These are phyloP conservation scores for Davidsoniella australis DNA, from an alignment of 2,329 filamentous ascomycete species.

Conservation along the genomic window DNA sequence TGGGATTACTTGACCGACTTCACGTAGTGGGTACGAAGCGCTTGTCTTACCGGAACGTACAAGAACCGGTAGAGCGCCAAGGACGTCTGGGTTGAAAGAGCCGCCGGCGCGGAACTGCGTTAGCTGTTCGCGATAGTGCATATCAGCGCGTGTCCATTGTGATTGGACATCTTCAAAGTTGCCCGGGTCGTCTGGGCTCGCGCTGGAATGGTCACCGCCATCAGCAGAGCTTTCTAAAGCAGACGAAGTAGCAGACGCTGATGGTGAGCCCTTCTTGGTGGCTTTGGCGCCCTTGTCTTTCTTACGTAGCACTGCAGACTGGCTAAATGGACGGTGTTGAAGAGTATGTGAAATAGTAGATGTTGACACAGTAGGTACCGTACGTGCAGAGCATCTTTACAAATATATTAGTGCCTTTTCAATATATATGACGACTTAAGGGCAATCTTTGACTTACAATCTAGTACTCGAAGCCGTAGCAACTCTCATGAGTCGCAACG, in stretches of 20 bases:
- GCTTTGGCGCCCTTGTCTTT: constrained; percentile 18
- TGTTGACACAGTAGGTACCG: background rate
- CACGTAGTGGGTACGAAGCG: constrained; percentile 30
- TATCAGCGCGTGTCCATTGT: constrained; percentile 25
- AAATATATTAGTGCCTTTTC: background rate
- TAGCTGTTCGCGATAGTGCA: constrained; percentile 25
- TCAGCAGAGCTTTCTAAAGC: constrained; percentile 15
- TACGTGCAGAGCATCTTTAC: background rate
- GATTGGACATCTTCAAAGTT: constrained; percentile 31
- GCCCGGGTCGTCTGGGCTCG: constrained; percentile 28
- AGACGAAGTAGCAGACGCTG: constrained; percentile 14
- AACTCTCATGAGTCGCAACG: background rate
- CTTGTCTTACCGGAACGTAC: constrained; percentile 15
- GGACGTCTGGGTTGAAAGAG: constrained; percentile 32
- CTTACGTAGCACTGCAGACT: constrained; percentile 19
- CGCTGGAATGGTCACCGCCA: constrained; percentile 16
- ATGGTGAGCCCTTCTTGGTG: constrained; percentile 13
- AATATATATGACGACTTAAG: background rate
- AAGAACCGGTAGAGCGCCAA: constrained; percentile 29
- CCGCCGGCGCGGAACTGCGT: constrained; percentile 29
- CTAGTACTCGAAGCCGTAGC: background rate
- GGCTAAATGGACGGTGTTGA: constrained; percentile 18
- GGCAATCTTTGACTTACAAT: constrained; percentile 4
- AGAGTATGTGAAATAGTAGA: background rate
- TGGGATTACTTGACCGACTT: constrained; percentile 37